Base-by-base conservation (phyloP, 768 basidiomycete genomes). In the Suillus sp. region DNA sequence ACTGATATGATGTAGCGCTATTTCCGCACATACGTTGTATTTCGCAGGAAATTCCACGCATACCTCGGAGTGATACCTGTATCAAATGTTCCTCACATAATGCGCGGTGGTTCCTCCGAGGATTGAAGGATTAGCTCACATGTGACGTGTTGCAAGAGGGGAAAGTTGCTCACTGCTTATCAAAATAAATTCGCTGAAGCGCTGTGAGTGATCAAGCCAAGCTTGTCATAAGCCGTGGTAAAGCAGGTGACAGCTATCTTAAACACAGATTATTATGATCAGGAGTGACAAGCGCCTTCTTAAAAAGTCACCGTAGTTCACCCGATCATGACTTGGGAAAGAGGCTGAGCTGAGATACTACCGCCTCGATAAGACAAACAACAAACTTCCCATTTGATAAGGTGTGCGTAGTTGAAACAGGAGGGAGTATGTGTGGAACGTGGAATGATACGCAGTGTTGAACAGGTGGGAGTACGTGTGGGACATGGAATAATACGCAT, bases 111-210 rank as follows among this genome's bases (percentile, higher is more conserved):
- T 53, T 53, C 51, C 10, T 34, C 51, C 51, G 51, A 53, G 51
- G 51, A 53, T 53, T 34, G 43, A 53, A 53, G 20, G 51, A 6
- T 34, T 10, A 34, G 51, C 32, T 53, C 51, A 34, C 51, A 53
- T 32, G 30, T 25, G 47, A 53, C 20, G 32, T n/a, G 10, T 14
- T n/a, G 30, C 30, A n/a, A 53, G 30, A 32, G 30, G 51, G 30
- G 20, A 53, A n/a, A 53, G 32, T 53, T 53, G 20, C 20, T 53
- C 32, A n/a, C 51, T 20, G 32, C 51, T n/a, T 34, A n/a, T 53
- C 51, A 32, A 53, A 53, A 32, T 32, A n/a, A n/a, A 53, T 20
- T 13, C 2, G 30, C 27, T 53, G 51, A 53, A 53, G 51, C 30
- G 51, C 51, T 30, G 50, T 27, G 27, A 51, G 27, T 9, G 9